phyloP scores from a whole-genome alignment of 495 filamentous ascomycete species.

The Daldinia grandis region DNA sequence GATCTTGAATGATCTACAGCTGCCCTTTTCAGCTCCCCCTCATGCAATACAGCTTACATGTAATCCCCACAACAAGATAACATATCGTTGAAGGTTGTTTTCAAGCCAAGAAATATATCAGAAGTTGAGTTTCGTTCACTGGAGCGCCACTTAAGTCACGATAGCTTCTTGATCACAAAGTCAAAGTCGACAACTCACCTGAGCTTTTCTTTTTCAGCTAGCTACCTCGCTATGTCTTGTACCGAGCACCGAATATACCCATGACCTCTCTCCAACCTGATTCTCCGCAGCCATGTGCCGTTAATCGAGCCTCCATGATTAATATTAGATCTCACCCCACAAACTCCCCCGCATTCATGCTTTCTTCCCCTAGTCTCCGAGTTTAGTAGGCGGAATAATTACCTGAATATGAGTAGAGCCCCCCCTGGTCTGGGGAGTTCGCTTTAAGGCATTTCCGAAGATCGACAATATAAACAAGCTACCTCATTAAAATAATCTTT shows the following conservation, averaged over 20 bases:
- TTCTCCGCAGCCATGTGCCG: slow-evolving; percentile 41
- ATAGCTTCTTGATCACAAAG: neutral
- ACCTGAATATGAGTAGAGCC: slow-evolving; percentile 20
- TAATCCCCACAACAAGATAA: neutral
- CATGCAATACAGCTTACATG: slow-evolving; percentile 8
- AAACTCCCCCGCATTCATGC: slow-evolving; percentile 39
- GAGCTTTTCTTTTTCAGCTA: neutral
- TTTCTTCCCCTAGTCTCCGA: slow-evolving; percentile 10
- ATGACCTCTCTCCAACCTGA: slow-evolving; percentile 24
- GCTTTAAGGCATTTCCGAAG: slow-evolving; percentile 37
- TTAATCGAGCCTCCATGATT: slow-evolving; percentile 22
- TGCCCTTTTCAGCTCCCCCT: slow-evolving; percentile 22
- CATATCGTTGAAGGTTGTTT: neutral
- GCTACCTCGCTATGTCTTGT: slow-evolving; percentile 28
- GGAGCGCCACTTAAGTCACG: slow-evolving; percentile 1
- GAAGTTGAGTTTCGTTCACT: neutral
- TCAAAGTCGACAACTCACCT: neutral
- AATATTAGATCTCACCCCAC: slow-evolving; percentile 34
- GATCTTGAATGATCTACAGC: slow-evolving; percentile 29
- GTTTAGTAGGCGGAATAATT: slow-evolving; percentile 40
- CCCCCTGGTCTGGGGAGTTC: slow-evolving; percentile 21
- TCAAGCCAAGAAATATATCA: neutral
- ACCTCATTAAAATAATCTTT: slow-evolving; percentile 28
- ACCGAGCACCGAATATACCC: slow-evolving; percentile 36
- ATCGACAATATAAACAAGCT: slow-evolving; percentile 41